Percentiles rank a stretch among this genome's conserved stretches.
Conservation (phyloP, 1,139 yeast species). For the Pichia kudriavzevii region DNA sequence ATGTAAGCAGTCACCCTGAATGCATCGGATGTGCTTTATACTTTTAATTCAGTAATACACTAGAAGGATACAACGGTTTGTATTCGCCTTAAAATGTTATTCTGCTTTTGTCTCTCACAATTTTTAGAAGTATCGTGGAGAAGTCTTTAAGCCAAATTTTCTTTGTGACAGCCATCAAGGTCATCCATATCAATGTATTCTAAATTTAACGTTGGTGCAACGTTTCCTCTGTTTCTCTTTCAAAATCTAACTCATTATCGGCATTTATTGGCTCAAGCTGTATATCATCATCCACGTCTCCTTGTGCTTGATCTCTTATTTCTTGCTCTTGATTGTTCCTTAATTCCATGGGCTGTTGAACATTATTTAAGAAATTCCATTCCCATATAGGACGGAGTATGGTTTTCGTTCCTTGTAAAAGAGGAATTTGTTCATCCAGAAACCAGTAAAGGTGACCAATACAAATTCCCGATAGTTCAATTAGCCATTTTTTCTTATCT, state of each 20-base stretch:
- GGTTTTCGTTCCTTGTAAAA: constrained; percentile 27
- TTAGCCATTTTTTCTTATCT: constrained; percentile 14
- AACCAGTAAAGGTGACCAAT: constrained; percentile 39
- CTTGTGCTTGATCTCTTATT: background rate
- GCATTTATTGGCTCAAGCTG: background rate
- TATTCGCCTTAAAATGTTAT: too few relatives aligned
- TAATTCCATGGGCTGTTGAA: background rate
- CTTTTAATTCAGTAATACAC: too few relatives aligned
- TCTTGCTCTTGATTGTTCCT: background rate
- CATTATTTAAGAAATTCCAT: constrained; percentile 14
- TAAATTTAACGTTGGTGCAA: constrained; percentile 3
- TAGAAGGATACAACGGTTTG: too few relatives aligned
- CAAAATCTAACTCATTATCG: background rate
- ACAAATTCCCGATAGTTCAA: constrained; percentile 32
- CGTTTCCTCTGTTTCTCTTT: constrained; percentile 7
- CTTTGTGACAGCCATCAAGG: too few relatives aligned
- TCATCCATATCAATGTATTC: too few relatives aligned
- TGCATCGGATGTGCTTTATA: too few relatives aligned
- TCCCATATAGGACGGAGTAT: constrained; percentile 27
- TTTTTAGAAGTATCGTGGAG: too few relatives aligned
- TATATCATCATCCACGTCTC: background rate
- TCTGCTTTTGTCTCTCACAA: too few relatives aligned
- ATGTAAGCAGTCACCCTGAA: too few relatives aligned
- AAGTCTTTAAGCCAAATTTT: too few relatives aligned
- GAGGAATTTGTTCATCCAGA: constrained; percentile 37